Evolutionary conservation across 2,329 filamentous ascomycete species (phyloP), one percentile per base, ranked within the genome.

Genomic region (Rosellinia necatrix): DNA sequence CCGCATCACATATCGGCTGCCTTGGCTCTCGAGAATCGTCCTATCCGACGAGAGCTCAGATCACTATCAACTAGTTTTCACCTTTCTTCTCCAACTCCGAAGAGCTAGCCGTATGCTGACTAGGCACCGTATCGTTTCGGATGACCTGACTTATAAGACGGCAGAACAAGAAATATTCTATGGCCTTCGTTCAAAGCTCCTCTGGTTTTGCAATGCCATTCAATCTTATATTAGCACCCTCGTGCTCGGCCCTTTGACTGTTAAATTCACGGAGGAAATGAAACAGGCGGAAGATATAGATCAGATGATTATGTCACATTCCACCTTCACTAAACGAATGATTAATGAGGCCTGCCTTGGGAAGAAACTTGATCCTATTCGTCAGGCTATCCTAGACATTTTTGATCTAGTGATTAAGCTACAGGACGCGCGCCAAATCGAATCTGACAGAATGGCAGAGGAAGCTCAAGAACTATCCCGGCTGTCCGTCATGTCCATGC

Each of bases 161-260:
- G 66, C 71, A n/a, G 78, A 80, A 47, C 74, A 75, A 12, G 75
- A 77, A 0, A 62, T 76, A 2, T 87, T 82, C 66, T 86, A 83
- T 68, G 75, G 78, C 13, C 75, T 93, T 7, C 85, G 90, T 32
- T 84, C 86, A 25, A 84, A 82, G 46, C 78, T 96, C 3, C 75
- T 92, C 9, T 93, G 90, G 88, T 93, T 96, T 72, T 83, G 84
- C 61, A 88, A 87, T 60, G 84, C 82, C 0, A 66, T 96, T 1
- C 87, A 91, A 65, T 86, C 86, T 7, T 94, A 96, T 68, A 75
- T 96, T 4, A 87, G 86, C 3, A 87, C 85, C 13, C 80, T 91
- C 2, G 89, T 92, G 1, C 78, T 96, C 1, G 81, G 80, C 0
- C 82, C 85, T 0, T 79, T 85, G 19, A 82, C 80, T 2, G 67